phyloP scores from a whole-genome alignment of 805 yeast genomes.

The Teunomyces lycoperdinae region DNA sequence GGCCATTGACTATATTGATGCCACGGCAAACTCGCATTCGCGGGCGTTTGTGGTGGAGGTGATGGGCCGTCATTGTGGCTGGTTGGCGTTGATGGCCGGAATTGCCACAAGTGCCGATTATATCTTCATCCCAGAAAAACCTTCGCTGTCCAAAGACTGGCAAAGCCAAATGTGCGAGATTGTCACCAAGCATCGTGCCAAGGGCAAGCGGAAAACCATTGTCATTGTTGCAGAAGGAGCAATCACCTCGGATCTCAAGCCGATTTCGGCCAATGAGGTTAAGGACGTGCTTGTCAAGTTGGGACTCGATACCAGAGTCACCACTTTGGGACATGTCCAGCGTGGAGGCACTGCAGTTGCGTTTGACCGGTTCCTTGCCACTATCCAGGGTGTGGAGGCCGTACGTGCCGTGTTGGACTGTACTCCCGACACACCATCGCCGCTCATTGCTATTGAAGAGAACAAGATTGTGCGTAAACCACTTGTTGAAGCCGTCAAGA shows the following conservation, averaged over 20 bases:
- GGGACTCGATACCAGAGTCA: conserved; percentile 91
- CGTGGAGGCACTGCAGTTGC: conserved; percentile 99
- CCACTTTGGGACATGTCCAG: conserved; percentile 96
- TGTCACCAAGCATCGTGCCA: conserved; percentile 73
- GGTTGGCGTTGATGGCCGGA: conserved; percentile 98
- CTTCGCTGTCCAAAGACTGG: conserved; percentile 76
- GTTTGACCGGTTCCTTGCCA: conserved; percentile 84
- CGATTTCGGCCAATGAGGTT: conserved; percentile 78
- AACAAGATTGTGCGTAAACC: conserved; percentile 84
- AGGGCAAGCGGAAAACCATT: conserved; percentile 91
- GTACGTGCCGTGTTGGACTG: conserved; percentile 86
- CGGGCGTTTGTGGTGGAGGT: conserved; percentile 98
- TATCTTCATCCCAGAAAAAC: conserved; percentile 91
- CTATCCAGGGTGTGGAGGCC: conserved; percentile 97
- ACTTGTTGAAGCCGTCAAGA: conserved; percentile 82
- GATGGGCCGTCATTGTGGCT: conserved; percentile 99
- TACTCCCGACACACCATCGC: conserved; percentile 90
- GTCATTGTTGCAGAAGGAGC: conserved; percentile 99
- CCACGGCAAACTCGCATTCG: conserved; percentile 95
- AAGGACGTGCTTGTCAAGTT: conserved; percentile 77
- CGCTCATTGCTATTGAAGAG: conserved; percentile 87
- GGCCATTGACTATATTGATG: conserved; percentile 94
- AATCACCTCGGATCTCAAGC: conserved; percentile 72
- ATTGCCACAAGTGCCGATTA: conserved; percentile 95
- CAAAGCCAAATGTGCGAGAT: conserved; percentile 71